A percentile compares a stretch with the other conserved stretches of the same genome.
These are phyloP conservation scores for Euptelea pleiosperma DNA, from an alignment of 164 flowering plant species.

Conservation along the genomic window DNA sequence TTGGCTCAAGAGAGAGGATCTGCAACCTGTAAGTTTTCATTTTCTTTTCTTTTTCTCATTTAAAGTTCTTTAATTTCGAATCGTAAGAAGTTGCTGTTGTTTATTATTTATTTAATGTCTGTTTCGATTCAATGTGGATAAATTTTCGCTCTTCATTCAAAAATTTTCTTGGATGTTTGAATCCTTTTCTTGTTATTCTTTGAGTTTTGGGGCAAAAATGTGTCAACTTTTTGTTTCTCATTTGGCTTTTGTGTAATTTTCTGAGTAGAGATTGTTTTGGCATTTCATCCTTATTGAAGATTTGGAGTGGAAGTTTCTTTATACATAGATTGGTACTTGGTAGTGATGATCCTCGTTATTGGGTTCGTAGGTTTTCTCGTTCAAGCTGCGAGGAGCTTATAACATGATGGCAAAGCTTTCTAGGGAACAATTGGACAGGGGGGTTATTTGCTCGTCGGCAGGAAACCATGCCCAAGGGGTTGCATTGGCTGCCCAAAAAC, in stretches of 20 bases:
- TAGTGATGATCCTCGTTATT: neutral
- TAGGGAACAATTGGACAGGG: slow-evolving; percentile 62
- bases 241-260: neutral
- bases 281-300: neutral
- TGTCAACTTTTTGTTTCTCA: neutral
- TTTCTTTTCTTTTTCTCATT: too few relatives aligned
- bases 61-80: neutral
- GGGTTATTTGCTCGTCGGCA: slow-evolving; percentile 97
- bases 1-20: slow-evolving; percentile 89
- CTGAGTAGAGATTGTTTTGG: neutral
- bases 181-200: neutral
- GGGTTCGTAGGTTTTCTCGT: slow-evolving; percentile 76
- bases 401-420: slow-evolving; percentile 96
- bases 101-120: too few relatives aligned
- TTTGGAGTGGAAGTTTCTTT: neutral
- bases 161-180: neutral
- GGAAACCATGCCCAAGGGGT: slow-evolving; percentile 99
- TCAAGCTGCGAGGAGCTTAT: slow-evolving; percentile 96
- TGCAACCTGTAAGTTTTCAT: slow-evolving; percentile 83
- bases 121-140: too few relatives aligned
- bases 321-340: neutral
- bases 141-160: neutral
- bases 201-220: neutral
- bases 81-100: too few relatives aligned
- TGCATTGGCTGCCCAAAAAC: neutral